Conservation (phyloP, 2,329 filamentous ascomycete genomes). For the Trichophyton schoenleinii region DNA sequence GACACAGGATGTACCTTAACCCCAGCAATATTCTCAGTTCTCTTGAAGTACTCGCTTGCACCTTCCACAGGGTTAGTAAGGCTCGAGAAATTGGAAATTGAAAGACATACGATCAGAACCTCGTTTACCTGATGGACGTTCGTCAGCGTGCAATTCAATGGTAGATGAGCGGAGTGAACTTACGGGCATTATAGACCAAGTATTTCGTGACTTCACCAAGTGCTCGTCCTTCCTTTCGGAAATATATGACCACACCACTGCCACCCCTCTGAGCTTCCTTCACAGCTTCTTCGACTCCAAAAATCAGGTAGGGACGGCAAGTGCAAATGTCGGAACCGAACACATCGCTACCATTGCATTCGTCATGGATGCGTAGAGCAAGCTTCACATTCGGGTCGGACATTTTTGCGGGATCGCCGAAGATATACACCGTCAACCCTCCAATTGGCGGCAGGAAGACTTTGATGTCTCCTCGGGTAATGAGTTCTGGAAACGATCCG, state of each 20-base stretch:
- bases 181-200: conserved; percentile 49
- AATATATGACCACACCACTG: conserved; percentile 93
- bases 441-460: conserved; percentile 91
- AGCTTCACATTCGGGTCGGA: conserved; percentile 69
- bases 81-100: conserved; percentile 39
- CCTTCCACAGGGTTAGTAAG: conserved; percentile 64
- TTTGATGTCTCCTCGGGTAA: conserved; percentile 89
- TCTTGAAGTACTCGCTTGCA: conserved; percentile 87
- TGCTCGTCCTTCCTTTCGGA: conserved; percentile 91
- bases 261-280: conserved; percentile 92
- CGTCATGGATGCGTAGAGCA: conserved; percentile 72
- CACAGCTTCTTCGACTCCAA: conserved; percentile 93
- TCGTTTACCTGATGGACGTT: conserved; percentile 24
- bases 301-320: conserved; percentile 81
- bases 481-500: conserved; percentile 90
- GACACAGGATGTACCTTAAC: conserved; percentile 49
- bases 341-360: conserved; percentile 94
- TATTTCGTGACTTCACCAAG: conserved; percentile 90
- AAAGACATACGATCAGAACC: conserved; percentile 18
- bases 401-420: conserved; percentile 89
- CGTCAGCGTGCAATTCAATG: conserved; percentile 15
- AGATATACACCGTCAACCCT: conserved; percentile 90
- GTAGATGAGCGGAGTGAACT: conserved; percentile 18
- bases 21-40: conserved; percentile 96
- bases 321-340: conserved; percentile 98